Percentiles rank a stretch among this genome's conserved stretches.
Conservation (phyloP, 2,329 filamentous ascomycete genomes). For the Capronia coronata region DNA sequence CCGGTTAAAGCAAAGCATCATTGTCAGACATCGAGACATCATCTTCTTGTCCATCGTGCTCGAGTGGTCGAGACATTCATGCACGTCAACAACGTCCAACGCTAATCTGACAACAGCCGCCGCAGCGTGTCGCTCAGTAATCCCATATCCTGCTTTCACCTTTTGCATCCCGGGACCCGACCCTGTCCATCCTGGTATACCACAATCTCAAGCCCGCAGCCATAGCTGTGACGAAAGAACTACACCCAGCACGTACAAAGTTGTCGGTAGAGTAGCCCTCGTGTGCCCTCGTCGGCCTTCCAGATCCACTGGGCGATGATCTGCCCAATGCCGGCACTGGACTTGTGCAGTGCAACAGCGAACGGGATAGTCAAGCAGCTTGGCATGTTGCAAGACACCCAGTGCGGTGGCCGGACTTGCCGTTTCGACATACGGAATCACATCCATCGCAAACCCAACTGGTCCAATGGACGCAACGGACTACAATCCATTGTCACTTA, state of each 20-base stretch:
- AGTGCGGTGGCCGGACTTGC: too few species aligned
- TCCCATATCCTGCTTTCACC: constrained; percentile 20
- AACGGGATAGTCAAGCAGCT: constrained; percentile 60
- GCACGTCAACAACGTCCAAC: too few species aligned
- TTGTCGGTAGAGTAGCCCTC: constrained; percentile 64
- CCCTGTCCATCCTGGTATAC: constrained; percentile 23
- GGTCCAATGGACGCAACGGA: too few species aligned
- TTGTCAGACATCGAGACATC: too few species aligned
- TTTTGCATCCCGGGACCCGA: constrained; percentile 19
- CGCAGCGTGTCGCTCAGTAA: neutral
- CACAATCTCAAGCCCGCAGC: constrained; percentile 14
- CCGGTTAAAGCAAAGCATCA: too few species aligned
- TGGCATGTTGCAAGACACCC: constrained; percentile 62
- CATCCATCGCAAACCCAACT: too few species aligned
- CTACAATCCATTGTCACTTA: too few species aligned
- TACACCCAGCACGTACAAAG: constrained; percentile 38
- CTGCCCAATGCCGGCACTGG: constrained; percentile 61
- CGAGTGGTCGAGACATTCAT: too few species aligned
- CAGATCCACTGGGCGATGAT: constrained; percentile 71
- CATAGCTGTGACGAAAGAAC: constrained; percentile 23
- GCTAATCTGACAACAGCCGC: too few species aligned
- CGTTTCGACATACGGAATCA: too few species aligned
- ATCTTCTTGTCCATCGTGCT: too few species aligned
- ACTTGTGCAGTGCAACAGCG: constrained; percentile 64
- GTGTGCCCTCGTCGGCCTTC: constrained; percentile 53